Evolutionary conservation across 257 asterid genomes (phyloP), one percentile per base, ranked within the genome.

Genomic region (Scutellaria baicalensis): DNA sequence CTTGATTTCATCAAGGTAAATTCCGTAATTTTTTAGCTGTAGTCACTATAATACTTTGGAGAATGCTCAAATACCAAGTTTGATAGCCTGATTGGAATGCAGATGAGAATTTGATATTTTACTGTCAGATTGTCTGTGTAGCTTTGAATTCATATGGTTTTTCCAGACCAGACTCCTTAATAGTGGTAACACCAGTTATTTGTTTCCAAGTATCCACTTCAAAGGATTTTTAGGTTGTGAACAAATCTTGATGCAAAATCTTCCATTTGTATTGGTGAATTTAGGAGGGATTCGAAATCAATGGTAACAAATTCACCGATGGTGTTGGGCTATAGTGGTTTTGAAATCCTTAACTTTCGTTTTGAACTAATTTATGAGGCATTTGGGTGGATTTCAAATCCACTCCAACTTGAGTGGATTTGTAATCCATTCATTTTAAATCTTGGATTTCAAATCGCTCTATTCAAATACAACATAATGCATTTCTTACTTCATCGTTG

Each of bases 1-100:
- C 80, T 88, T 66, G 87, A 88, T 76, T 84, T 88, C 77, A 69
- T 59, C 63, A 79, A 83, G 91, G 96, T 88, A 86, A 81, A 61
- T 14, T 20, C 38, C 7, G 6, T 35, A 17, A 12, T 33, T 68
- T 48, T 64, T 33, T 54, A 33, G 20, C 6, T 27, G 44, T 39
- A 9, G 48, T 2, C 33, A 27, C 5, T 55, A 39, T 21, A 50
- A 35, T 36, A 39, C 6, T 59, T 9, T 20, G 14, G 9, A 36
- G 6, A 27, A 51, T 66, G 47, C 51, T 66, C 43, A 20, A 27
- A 17, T 43, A 47, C 12, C 52, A 66, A 44, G 64, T 10, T 7
- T 64, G 67, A 17, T 44, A 52, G 45, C 39, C 36, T 71, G 56
- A 23, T 62, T 40, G 35, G 5, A 50, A 51, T 51, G 18, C 23